Conservation (phyloP, 129 eudicot species). For the Tanacetum coccineum region DNA sequence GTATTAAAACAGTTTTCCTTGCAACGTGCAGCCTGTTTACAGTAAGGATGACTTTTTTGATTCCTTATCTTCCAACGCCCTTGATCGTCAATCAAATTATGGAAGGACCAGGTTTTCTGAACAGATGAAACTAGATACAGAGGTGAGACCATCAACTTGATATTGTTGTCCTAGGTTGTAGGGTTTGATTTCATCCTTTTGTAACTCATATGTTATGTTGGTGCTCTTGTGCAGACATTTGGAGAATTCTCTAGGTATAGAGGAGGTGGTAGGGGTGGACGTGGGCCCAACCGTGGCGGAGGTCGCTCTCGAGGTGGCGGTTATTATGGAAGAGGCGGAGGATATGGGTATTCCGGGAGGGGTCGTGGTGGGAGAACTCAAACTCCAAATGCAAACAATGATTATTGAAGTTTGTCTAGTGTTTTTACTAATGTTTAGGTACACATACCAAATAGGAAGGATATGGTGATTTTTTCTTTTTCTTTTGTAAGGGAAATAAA, state of each 20-base stretch:
- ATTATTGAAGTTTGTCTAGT: constrained; percentile 16
- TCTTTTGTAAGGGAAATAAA: constrained; percentile 5
- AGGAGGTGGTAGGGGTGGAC: constrained; percentile 84
- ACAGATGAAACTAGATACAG: constrained; percentile 86
- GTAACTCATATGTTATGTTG: not conserved
- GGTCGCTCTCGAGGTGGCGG: constrained; percentile 41
- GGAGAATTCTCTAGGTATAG: constrained; percentile 84
- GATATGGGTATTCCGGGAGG: constrained; percentile 66
- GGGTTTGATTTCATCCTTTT: not conserved
- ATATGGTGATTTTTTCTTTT: constrained; percentile 1
- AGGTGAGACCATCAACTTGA: constrained; percentile 38
- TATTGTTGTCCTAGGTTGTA: not conserved
- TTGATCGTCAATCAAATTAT: constrained; percentile 53
- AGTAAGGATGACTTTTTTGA: constrained; percentile 96
- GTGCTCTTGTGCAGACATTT: constrained; percentile 59
- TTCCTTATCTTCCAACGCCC: constrained; percentile 62
- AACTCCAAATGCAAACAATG: constrained; percentile 14
- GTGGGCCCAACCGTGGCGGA: constrained; percentile 85
- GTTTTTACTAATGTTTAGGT: constrained; percentile 7
- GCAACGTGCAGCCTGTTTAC: constrained; percentile 61
- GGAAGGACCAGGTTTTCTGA: constrained; percentile 83
- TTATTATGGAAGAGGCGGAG: constrained; percentile 43
- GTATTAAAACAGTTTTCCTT: constrained; percentile 11
- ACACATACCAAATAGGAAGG: constrained; percentile 24
- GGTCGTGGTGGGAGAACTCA: constrained; percentile 66